Evolutionary conservation across 2,329 filamentous ascomycete genomes (phyloP).

Genomic region (Thielaviopsis musarum): DNA sequence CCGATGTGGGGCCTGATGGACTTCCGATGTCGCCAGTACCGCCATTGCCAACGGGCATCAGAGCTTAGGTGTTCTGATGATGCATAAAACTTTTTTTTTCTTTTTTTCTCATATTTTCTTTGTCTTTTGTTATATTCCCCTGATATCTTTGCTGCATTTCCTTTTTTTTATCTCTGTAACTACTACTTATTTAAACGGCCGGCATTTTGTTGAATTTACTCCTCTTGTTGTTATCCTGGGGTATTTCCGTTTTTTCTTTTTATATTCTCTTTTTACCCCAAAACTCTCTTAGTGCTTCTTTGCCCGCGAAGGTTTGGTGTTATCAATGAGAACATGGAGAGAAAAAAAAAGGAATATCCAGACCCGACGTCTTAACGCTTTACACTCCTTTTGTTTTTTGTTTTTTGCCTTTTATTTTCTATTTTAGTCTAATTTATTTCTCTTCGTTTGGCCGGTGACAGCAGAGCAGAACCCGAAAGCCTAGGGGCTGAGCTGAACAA

Average conservation of each 20-base stretch:
- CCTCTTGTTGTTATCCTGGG: too few species aligned
- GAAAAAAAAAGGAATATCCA: too few species aligned
- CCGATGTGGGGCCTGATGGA: constrained; percentile 30
- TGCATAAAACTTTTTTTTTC: neutral
- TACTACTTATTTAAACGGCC: too few species aligned
- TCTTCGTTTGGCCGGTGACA: neutral
- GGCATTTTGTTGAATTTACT: too few species aligned
- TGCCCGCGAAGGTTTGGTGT: too few species aligned
- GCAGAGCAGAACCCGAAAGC: too few species aligned
- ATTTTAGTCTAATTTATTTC: constrained; percentile 3
- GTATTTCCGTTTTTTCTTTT: too few species aligned
- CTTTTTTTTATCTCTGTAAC: neutral
- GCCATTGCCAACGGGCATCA: neutral
- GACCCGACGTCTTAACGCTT: neutral
- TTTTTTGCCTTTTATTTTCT: neutral
- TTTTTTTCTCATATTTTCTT: neutral
- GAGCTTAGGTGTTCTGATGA: neutral
- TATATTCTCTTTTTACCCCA: neutral
- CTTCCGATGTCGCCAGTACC: constrained; percentile 7
- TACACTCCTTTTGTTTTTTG: neutral
- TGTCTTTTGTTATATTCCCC: neutral
- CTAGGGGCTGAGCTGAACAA: too few species aligned
- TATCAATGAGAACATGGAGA: too few species aligned
- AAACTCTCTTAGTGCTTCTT: too few species aligned
- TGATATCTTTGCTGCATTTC: neutral